phyloP scores from a whole-genome alignment of 208 protist species.

The Histomonas meleagridis region DNA sequence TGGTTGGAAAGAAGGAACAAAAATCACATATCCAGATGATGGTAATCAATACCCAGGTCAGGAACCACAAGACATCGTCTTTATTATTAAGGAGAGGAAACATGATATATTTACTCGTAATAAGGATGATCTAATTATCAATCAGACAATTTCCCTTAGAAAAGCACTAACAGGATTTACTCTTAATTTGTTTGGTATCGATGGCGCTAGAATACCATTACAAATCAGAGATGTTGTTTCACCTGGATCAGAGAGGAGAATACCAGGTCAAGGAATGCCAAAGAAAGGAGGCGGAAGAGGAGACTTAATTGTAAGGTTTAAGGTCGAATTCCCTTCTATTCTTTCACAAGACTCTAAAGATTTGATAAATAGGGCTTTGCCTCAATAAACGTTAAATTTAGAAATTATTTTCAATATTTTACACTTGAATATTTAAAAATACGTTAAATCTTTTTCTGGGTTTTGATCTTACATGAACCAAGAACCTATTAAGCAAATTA shows the following conservation, averaged over 20 bases:
- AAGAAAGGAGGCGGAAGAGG: neutral
- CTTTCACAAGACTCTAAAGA: neutral
- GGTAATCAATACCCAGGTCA: conserved; percentile 32
- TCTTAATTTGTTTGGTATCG: neutral
- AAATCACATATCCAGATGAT: conserved; percentile 38
- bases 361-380: neutral
- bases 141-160: conserved; percentile 39
- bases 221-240: neutral
- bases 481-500: no score
- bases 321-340: neutral
- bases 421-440: no score
- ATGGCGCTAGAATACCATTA: neutral
- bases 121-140: conserved; percentile 42
- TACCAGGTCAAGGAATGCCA: neutral
- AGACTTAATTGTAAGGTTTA: neutral
- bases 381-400: no score
- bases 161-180: conserved; percentile 44
- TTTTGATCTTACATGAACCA: no score
- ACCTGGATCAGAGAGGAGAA: neutral
- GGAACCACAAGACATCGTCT: conserved; percentile 27
- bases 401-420: no score
- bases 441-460: no score
- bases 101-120: conserved; percentile 34
- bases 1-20: conserved; percentile 39
- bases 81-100: conserved; percentile 34